These are phyloP conservation scores for Phytophthora pseudosyringae DNA, from an alignment of 352 stramenopile genomes.

Conservation along the genomic window DNA sequence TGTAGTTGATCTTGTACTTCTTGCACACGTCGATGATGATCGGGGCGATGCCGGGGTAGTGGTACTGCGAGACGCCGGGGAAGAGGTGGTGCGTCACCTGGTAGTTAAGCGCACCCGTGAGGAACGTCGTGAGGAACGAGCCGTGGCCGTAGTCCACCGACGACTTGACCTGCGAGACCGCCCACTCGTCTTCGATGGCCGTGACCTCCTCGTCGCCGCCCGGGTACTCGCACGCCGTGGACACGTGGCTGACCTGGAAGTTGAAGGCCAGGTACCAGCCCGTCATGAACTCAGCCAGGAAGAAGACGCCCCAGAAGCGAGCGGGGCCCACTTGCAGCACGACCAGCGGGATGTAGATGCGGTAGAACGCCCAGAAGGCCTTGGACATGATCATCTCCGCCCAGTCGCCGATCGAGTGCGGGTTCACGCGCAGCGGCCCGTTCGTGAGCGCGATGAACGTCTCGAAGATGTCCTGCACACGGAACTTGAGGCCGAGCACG, in stretches of 20 bases:
- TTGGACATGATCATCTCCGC: conserved; percentile 88
- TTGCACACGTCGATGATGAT: conserved; percentile 94
- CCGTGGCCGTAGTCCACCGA: conserved; percentile 93
- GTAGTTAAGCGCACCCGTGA: conserved; percentile 97
- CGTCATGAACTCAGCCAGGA: conserved; percentile 90
- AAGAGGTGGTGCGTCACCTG: conserved; percentile 95
- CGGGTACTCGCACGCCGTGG: conserved; percentile 91
- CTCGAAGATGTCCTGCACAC: conserved; percentile 92
- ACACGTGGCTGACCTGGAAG: conserved; percentile 93
- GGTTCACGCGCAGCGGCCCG: conserved; percentile 92
- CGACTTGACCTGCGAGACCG: conserved; percentile 94
- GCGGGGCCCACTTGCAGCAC: conserved; percentile 65
- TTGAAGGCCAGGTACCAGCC: conserved; percentile 95
- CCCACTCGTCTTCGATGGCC: conserved; percentile 91
- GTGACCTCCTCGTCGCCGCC: conserved; percentile 63
- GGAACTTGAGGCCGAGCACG: conserved; percentile 94
- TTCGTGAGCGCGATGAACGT: conserved; percentile 89
- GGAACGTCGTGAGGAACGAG: conserved; percentile 89
- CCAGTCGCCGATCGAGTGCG: conserved; percentile 80
- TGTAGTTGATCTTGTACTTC: conserved; percentile 95
- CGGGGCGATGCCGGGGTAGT: conserved; percentile 93
- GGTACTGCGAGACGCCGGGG: conserved; percentile 94
- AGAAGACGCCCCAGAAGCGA: conserved; percentile 83
- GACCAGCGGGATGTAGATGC: conserved; percentile 88
- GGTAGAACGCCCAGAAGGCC: conserved; percentile 90